phyloP scores from a whole-genome alignment of 805 yeast genomes.

The Candida schatavii region DNA sequence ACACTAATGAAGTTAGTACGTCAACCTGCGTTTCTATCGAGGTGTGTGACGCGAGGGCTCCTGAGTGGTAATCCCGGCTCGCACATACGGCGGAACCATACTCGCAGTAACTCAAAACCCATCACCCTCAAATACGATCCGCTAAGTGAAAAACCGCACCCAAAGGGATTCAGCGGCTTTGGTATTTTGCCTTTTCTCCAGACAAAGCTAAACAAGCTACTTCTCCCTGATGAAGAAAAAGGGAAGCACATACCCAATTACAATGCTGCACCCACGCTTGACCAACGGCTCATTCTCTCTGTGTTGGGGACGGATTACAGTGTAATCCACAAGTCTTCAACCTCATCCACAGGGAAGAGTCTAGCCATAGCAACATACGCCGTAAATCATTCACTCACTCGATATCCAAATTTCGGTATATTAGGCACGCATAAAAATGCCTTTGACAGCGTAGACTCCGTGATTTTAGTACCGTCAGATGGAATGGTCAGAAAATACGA shows the following conservation, averaged over 20 bases:
- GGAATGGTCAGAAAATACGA: conserved; percentile 17
- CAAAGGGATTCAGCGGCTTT: conserved; percentile 16
- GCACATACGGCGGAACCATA: no score
- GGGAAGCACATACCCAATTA: conserved; percentile 5
- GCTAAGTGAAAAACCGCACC: neutral
- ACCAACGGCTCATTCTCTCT: conserved; percentile 19
- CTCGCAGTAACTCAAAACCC: no score
- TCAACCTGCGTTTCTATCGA: no score
- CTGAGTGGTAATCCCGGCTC: no score
- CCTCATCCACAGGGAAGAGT: conserved; percentile 19
- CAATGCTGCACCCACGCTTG: conserved; percentile 17
- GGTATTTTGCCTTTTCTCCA: conserved; percentile 24
- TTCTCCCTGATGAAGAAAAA: conserved; percentile 2
- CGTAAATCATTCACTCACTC: conserved; percentile 16
- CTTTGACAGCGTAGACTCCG: conserved; percentile 12
- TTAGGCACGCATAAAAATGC: conserved; percentile 7
- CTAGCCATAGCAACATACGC: conserved; percentile 16
- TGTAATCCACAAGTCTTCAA: conserved; percentile 8
- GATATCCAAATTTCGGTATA: conserved; percentile 16
- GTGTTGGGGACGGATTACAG: conserved; percentile 16
- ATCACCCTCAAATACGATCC: conserved; percentile 4
- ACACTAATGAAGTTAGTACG: no score
- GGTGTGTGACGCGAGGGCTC: no score
- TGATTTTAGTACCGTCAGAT: conserved; percentile 25
- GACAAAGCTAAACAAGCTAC: conserved; percentile 14